Conservation (phyloP, 2,329 filamentous ascomycete species). For the Pseudogymnoascus sp. region DNA sequence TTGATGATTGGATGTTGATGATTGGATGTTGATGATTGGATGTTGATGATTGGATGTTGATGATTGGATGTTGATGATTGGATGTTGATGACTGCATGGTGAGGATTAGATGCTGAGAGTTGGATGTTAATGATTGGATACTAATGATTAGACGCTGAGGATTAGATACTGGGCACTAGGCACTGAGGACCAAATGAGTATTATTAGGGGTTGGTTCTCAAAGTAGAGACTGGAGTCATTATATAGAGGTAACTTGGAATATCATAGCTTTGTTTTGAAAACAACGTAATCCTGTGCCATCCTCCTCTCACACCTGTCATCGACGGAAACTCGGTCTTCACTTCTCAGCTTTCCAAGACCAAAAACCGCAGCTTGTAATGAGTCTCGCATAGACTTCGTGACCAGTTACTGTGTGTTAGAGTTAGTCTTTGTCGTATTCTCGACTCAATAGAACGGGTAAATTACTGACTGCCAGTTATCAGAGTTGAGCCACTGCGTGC, state of each 20-base stretch:
- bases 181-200: background rate
- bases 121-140: too few relatives aligned
- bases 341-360: too few relatives aligned
- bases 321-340: too few relatives aligned
- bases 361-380: too few relatives aligned
- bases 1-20: too few relatives aligned
- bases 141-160: too few relatives aligned
- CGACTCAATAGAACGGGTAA: constrained; percentile 11
- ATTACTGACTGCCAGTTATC: constrained; percentile 12
- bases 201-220: background rate
- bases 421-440: constrained; percentile 13
- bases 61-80: background rate
- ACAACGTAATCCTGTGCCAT: constrained; percentile 30
- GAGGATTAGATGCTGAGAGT: too few relatives aligned
- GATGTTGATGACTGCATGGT: background rate
- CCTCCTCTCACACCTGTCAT: constrained; percentile 15
- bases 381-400: background rate
- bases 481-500: background rate
- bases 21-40: background rate
- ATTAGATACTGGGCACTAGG: background rate
- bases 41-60: background rate
- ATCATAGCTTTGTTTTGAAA: constrained; percentile 18
- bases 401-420: constrained; percentile 10
- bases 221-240: background rate
- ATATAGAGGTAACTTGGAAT: background rate